A percentile compares a stretch with the other conserved stretches of the same genome.
These are phyloP conservation scores for Heliamphora exappendiculata DNA, from an alignment of 148 eudicot genomes.

Conservation along the genomic window DNA sequence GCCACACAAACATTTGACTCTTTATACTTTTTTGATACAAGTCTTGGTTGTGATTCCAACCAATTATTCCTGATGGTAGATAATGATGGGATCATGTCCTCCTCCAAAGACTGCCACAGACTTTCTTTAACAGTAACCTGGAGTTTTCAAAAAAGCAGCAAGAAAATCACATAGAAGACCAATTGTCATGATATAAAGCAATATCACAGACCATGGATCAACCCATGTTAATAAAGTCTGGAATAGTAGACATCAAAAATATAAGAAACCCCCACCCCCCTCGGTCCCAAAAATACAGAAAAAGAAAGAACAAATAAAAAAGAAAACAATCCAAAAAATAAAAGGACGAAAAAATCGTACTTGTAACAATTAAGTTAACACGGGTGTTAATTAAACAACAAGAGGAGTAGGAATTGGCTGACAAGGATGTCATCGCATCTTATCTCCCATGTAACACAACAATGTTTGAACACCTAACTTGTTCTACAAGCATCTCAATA, in stretches of 20 bases:
- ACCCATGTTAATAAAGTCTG: not conserved
- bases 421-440: no score
- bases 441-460: no score
- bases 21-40: slow-evolving; percentile 46
- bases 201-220: not conserved
- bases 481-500: no score
- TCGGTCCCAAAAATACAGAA: not conserved
- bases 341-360: not conserved
- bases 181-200: not conserved
- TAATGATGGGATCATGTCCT: slow-evolving; percentile 67
- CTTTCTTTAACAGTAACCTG: slow-evolving; percentile 69
- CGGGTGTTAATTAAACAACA: not conserved
- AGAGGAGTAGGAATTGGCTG: not conserved
- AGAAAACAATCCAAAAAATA: not conserved
- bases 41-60: slow-evolving; percentile 78
- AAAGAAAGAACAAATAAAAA: not conserved
- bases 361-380: no score
- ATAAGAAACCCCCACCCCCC: not conserved
- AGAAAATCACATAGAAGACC: not conserved
- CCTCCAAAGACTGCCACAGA: slow-evolving; percentile 80
- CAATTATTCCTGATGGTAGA: slow-evolving; percentile 62
- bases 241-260: not conserved
- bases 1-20: slow-evolving; percentile 77
- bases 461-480: no score
- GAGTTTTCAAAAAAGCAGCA: not conserved